Percentiles rank a stretch among this genome's conserved stretches.
Conservation (phyloP, 2,329 filamentous ascomycete species). For the Penicillium polonicum region DNA sequence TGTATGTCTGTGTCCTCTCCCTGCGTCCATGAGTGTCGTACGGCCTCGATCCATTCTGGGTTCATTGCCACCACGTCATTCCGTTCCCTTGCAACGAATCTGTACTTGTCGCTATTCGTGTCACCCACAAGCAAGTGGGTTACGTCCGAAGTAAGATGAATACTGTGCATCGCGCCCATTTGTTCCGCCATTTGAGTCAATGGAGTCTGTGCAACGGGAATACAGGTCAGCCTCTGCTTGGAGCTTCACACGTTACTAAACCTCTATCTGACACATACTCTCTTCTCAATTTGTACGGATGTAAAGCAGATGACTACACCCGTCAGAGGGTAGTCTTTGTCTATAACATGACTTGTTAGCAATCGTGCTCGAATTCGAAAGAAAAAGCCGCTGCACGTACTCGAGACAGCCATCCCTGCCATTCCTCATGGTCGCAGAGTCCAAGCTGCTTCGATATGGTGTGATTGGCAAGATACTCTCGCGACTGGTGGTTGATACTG, state of each 20-base stretch:
- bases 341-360: conserved; percentile 33
- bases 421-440: conserved; percentile 40
- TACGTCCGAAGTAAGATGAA: conserved; percentile 92
- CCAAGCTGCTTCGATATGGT: not conserved
- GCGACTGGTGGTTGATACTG: not conserved
- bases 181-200: conserved; percentile 58
- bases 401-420: conserved; percentile 36
- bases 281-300: conserved; percentile 73
- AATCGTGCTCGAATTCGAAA: conserved; percentile 1
- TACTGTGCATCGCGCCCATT: conserved; percentile 83
- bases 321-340: conserved; percentile 63
- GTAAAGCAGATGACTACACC: conserved; percentile 85
- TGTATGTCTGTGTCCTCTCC: conserved; percentile 72
- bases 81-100: conserved; percentile 86
- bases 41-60: conserved; percentile 78
- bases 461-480: not conserved
- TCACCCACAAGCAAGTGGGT: conserved; percentile 92
- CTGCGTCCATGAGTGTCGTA: conserved; percentile 75
- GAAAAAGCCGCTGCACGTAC: conserved; percentile 26
- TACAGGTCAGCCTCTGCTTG: conserved; percentile 9
- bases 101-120: conserved; percentile 89
- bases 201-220: conserved; percentile 34
- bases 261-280: conserved; percentile 54
- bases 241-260: not conserved
- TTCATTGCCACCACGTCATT: conserved; percentile 81